phyloP scores from a whole-genome alignment of 2,329 filamentous ascomycete genomes.

The Sporothrix luriei region DNA sequence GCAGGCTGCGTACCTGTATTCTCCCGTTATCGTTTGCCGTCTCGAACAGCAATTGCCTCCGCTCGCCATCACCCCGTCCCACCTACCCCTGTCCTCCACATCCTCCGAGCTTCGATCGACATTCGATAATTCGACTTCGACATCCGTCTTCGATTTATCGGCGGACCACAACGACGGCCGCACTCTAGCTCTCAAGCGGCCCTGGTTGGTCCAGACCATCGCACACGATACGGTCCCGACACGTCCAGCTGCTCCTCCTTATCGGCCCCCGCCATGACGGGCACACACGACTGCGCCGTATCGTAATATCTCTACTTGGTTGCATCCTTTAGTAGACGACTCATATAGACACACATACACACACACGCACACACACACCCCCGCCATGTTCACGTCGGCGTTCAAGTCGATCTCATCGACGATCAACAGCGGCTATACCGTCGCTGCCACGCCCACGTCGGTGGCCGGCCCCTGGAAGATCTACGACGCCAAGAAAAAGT shows the following conservation, averaged over 20 bases:
- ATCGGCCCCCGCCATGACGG: constrained; percentile 24
- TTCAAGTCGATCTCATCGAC: constrained; percentile 89
- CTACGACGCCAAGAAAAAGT: constrained; percentile 96
- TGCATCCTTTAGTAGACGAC: background rate
- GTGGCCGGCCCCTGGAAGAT: constrained; percentile 94
- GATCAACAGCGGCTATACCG: constrained; percentile 86
- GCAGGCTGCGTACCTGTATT: background rate
- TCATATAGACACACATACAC: too few species aligned
- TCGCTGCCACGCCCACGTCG: constrained; percentile 74
- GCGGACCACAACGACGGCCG: background rate
- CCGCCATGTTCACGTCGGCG: constrained; percentile 84
- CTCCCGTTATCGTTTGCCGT: background rate
- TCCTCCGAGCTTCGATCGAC: constrained; percentile 1
- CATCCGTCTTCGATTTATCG: background rate
- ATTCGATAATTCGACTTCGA: too few species aligned
- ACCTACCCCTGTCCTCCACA: constrained; percentile 12
- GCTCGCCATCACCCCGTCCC: background rate
- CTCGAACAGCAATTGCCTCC: background rate
- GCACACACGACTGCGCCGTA: constrained; percentile 1
- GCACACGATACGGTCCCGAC: background rate
- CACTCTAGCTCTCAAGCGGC: background rate
- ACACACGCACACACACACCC: constrained; percentile 23
- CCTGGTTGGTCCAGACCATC: background rate
- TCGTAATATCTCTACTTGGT: background rate
- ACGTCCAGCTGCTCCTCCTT: background rate